A percentile compares a stretch with the other conserved stretches of the same genome.
Evolutionary conservation across 1,284 basidiomycete genomes (phyloP).

Genomic region (Trametes sp.): DNA sequence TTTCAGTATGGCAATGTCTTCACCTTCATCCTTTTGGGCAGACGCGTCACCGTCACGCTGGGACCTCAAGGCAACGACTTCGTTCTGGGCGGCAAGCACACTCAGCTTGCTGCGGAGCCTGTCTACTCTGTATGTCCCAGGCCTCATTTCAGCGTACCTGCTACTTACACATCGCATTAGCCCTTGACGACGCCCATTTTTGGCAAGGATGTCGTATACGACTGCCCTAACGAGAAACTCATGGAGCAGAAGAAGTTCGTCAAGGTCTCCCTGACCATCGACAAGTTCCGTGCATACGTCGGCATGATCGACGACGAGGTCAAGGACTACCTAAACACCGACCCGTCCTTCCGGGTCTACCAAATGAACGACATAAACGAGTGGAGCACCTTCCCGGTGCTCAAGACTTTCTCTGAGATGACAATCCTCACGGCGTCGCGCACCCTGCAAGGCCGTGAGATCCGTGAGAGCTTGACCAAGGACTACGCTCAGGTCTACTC

Average conservation of each 20-base stretch:
- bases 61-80: constrained; percentile 96
- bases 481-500: constrained; percentile 88
- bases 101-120: constrained; percentile 94
- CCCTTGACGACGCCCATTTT: constrained; percentile 93
- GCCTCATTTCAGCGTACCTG: not conserved
- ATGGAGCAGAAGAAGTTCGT: constrained; percentile 99
- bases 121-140: constrained; percentile 82
- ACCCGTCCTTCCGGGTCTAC: constrained; percentile 65
- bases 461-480: constrained; percentile 83
- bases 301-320: constrained; percentile 91
- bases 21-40: constrained; percentile 91
- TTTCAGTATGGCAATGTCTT: constrained; percentile 82
- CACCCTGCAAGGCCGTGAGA: constrained; percentile 93
- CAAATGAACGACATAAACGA: constrained; percentile 70
- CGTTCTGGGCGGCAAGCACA: constrained; percentile 92
- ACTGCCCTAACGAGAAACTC: constrained; percentile 94
- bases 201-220: constrained; percentile 98
- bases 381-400: constrained; percentile 78
- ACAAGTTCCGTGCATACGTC: constrained; percentile 93
- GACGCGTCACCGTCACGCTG: constrained; percentile 91
- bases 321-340: constrained; percentile 71
- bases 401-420: constrained; percentile 87
- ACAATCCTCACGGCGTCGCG: constrained; percentile 95
- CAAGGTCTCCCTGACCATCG: constrained; percentile 92
- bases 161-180: constrained; percentile 46